Evolutionary conservation across 177 flowering plant genomes (phyloP).

Genomic region (Vitis hybrid): DNA sequence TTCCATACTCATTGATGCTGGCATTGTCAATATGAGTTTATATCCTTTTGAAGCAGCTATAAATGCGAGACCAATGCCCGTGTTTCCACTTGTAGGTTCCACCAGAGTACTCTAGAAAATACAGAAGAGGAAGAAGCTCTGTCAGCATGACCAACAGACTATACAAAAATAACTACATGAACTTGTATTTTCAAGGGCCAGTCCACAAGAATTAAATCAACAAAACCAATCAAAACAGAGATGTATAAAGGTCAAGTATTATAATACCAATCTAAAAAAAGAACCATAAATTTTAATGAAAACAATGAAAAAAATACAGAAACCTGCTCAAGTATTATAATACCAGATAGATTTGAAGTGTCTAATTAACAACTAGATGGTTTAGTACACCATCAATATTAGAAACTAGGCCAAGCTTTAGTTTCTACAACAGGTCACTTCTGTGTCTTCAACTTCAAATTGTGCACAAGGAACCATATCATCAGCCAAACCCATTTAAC

Average conservation of each 20-base stretch:
- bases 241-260: neutral
- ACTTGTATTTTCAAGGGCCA: neutral
- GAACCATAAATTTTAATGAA: too few relatives aligned
- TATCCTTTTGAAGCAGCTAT: conserved; percentile 86
- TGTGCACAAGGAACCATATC: too few relatives aligned
- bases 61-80: conserved; percentile 87
- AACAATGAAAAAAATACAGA: too few relatives aligned
- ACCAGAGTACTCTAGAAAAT: conserved; percentile 58
- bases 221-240: neutral
- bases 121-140: neutral
- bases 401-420: too few relatives aligned
- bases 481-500: too few relatives aligned
- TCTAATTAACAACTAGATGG: too few relatives aligned
- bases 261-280: too few relatives aligned
- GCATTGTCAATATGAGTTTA: conserved; percentile 85
- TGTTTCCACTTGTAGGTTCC: conserved; percentile 93
- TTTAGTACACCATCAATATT: too few relatives aligned
- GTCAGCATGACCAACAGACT: neutral
- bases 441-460: too few relatives aligned
- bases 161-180: neutral
- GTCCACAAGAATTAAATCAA: neutral
- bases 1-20: conserved; percentile 78
- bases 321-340: too few relatives aligned
- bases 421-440: too few relatives aligned
- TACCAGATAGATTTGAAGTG: too few relatives aligned